phyloP scores from a whole-genome alignment of 75 land plant species.

The Pinus tabuliformis region DNA sequence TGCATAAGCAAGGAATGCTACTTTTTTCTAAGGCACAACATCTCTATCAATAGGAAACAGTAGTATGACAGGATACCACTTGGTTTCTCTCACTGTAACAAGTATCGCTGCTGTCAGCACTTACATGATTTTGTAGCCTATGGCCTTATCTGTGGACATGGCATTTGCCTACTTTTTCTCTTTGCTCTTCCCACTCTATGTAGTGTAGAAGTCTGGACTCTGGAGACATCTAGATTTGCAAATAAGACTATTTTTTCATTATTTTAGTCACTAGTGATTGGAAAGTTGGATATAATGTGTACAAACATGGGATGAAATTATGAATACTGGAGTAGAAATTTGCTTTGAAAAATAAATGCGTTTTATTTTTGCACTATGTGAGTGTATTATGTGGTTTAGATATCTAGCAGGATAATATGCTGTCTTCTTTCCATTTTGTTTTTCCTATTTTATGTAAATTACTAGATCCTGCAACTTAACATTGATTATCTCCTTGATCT shows the following conservation, averaged over 20 bases:
- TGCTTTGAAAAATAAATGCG: background rate
- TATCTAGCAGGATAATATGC: background rate
- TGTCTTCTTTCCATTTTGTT: background rate
- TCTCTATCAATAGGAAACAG: background rate
- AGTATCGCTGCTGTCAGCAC: background rate
- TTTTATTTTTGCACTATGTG: background rate
- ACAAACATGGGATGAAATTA: background rate
- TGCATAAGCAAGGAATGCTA: background rate
- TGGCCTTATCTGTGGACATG: background rate
- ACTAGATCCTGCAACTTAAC: background rate
- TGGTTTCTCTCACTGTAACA: background rate
- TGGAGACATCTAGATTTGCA: background rate
- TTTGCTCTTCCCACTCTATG: background rate
- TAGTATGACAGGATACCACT: background rate
- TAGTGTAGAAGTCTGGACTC: background rate
- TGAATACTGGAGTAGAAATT: background rate
- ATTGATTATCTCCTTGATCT: constrained; percentile 1
- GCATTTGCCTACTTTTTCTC: background rate
- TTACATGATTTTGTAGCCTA: background rate
- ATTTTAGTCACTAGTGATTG: background rate
- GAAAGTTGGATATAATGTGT: background rate
- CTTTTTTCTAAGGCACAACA: background rate
- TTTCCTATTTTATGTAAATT: background rate
- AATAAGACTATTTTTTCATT: background rate
- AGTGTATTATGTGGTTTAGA: background rate